Base-by-base conservation (phyloP, 2,329 filamentous ascomycete species). In the Aciculosporium take region DNA sequence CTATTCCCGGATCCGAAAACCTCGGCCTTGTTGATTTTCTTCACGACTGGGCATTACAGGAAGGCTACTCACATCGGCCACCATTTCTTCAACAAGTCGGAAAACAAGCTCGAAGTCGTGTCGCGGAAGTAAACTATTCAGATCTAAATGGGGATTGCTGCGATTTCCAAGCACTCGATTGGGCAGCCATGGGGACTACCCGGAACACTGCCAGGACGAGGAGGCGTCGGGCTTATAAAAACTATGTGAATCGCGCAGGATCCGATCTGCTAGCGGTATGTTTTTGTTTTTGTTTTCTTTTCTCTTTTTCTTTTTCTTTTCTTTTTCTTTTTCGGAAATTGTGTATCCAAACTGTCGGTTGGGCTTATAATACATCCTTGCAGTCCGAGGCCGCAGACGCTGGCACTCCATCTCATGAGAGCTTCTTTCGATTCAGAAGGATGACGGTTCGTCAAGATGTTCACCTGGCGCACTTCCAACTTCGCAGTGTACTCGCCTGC, bases 391-490 rank as follows among this genome's bases (percentile, higher is more conserved):
- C n/a, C n/a, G n/a, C n/a, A 13, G 54, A 56, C 23, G 41, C 40
- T 10, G 47, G 50, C 24, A 53, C 71, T 5, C 60, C 61, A 0
- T 55, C 59, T 10, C 56, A 50, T 1, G 65, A 69, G 15, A 70
- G 59, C 48, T 79, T 70, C 52, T 79, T 79, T 51, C 65, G 67
- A 39, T 81, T 79, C 52, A 66, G 65, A 31, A 65, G 62, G 30
- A 76, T 77, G 66, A 64, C 72, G 45, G 62, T 79, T 32, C 64
- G 67, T 35, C 63, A 62, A 17, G 63, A 75, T 39, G 62, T 76
- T 20, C 63, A 68, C 45, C 56, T 81, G 15, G 63, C 73, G n/a
- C 78, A 82, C 56, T 81, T 81, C 46, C 78, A 82, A 52, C 62
- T 81, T 10, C 72, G 78, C 33, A 79, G 78, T 49, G 63, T 79